These are phyloP conservation scores for Protomyces inundatus DNA, from an alignment of 1,139 yeast genomes.

Conservation along the genomic window DNA sequence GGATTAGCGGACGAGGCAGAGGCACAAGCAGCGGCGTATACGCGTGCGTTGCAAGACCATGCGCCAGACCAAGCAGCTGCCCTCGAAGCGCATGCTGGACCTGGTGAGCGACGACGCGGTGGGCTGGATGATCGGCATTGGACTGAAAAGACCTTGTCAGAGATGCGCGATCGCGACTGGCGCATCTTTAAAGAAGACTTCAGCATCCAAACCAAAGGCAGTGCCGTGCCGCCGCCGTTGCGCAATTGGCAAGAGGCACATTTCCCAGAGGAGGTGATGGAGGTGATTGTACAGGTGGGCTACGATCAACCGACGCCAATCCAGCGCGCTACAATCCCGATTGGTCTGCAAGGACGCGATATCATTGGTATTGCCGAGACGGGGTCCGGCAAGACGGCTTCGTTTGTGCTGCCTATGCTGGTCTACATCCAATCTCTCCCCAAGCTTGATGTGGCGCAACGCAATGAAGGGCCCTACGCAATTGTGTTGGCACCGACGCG, in stretches of 20 bases:
- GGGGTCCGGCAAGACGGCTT: constrained; percentile 90
- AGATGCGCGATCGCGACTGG: constrained; percentile 86
- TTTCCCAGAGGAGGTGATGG: constrained; percentile 46
- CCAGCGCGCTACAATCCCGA: constrained; percentile 82
- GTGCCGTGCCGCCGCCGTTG: constrained; percentile 53
- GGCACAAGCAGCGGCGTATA: background rate
- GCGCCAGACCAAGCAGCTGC: constrained; percentile 11
- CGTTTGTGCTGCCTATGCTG: constrained; percentile 71
- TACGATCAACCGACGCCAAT: constrained; percentile 75
- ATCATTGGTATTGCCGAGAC: constrained; percentile 91
- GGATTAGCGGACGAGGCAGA: constrained; percentile 13
- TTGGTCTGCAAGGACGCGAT: constrained; percentile 57
- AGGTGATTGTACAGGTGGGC: constrained; percentile 44
- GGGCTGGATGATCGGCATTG: constrained; percentile 51
- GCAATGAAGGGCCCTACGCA: constrained; percentile 57
- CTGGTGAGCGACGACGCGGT: constrained; percentile 26
- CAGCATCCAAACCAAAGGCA: constrained; percentile 55
- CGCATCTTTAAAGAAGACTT: constrained; percentile 76
- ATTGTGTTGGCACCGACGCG: constrained; percentile 85
- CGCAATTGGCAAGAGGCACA: constrained; percentile 65
- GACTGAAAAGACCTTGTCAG: constrained; percentile 56
- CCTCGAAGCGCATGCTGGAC: constrained; percentile 8
- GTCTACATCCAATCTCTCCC: constrained; percentile 52
- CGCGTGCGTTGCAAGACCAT: constrained; percentile 9
- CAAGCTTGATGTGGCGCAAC: constrained; percentile 41